Percentiles rank a stretch among this genome's conserved stretches.
Evolutionary conservation across 208 protist species (phyloP).

Genomic region (Leishmania mexicana): DNA sequence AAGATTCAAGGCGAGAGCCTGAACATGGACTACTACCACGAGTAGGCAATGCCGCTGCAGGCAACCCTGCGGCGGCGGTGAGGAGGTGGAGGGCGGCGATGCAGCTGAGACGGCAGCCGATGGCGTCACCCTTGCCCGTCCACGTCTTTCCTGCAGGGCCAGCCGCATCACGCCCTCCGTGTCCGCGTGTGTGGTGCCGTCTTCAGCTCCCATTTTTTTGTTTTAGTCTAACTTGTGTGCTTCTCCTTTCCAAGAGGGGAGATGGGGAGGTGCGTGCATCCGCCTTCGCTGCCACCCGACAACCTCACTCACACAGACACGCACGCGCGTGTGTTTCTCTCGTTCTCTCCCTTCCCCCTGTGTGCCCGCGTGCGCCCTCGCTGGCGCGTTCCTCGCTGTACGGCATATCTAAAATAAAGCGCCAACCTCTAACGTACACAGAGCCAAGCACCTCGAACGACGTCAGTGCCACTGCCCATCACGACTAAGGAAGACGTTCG

Average conservation of each 20-base stretch:
- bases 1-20: conserved; percentile 34
- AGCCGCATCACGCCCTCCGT: too few species aligned
- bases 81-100: not conserved
- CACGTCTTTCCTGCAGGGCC: not conserved
- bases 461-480: not conserved
- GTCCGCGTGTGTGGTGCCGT: too few species aligned
- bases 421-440: not conserved
- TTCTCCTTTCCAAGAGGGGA: not conserved
- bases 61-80: not conserved
- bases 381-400: not conserved
- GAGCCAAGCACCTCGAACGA: not conserved
- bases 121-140: not conserved
- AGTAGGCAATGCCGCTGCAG: not conserved
- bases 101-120: not conserved
- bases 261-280: not conserved
- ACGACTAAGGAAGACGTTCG: not conserved
- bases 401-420: not conserved
- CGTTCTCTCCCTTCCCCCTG: not conserved
- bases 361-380: not conserved
- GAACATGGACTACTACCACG: conserved; percentile 26
- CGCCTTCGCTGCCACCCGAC: not conserved
- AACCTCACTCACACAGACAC: not conserved
- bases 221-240: too few species aligned
- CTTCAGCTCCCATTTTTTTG: too few species aligned
- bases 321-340: not conserved